phyloP scores from a whole-genome alignment of 2,329 filamentous ascomycete species.

The Stemphylium vesicarium region DNA sequence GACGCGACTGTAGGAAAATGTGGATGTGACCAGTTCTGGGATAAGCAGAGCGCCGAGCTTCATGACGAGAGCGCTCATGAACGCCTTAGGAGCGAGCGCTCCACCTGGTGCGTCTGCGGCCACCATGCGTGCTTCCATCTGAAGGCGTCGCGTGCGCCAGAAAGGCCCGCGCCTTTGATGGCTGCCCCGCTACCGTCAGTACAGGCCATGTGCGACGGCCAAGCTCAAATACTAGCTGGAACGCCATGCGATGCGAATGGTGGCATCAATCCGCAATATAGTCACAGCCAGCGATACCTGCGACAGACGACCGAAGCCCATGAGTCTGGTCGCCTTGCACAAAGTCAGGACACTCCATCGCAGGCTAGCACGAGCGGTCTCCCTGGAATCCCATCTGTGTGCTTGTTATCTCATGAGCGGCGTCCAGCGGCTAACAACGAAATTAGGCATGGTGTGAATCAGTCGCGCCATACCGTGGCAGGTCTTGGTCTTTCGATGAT shows the following conservation, averaged over 20 bases:
- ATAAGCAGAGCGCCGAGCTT: slow-evolving; percentile 41
- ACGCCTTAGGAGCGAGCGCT: slow-evolving; percentile 36
- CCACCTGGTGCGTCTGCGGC: slow-evolving; percentile 59
- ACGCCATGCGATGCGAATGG: slow-evolving; percentile 23
- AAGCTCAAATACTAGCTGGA: slow-evolving; percentile 17
- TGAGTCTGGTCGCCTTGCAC: slow-evolving; percentile 27
- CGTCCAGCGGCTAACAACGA: slow-evolving; percentile 33
- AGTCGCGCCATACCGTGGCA: slow-evolving; percentile 30
- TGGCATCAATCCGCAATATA: slow-evolving; percentile 13
- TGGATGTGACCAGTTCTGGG: slow-evolving; percentile 62
- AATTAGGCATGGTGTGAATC: slow-evolving; percentile 27
- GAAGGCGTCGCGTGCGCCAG: slow-evolving; percentile 26
- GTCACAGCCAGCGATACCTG: slow-evolving; percentile 21
- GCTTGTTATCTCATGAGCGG: slow-evolving; percentile 45
- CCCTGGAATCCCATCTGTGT: slow-evolving; percentile 47
- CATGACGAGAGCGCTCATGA: slow-evolving; percentile 38
- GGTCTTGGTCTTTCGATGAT: slow-evolving; percentile 46
- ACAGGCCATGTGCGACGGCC: slow-evolving; percentile 22
- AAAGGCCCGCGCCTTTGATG: slow-evolving; percentile 18
- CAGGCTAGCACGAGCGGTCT: slow-evolving; percentile 43
- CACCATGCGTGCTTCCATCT: slow-evolving; percentile 65
- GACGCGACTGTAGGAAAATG: slow-evolving; percentile 57
- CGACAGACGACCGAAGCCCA: slow-evolving; percentile 26
- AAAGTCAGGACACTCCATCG: slow-evolving; percentile 33
- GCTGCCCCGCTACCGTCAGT: slow-evolving; percentile 11